phyloP scores from a whole-genome alignment of 148 eudicot genomes.

The Drosera capensis region DNA sequence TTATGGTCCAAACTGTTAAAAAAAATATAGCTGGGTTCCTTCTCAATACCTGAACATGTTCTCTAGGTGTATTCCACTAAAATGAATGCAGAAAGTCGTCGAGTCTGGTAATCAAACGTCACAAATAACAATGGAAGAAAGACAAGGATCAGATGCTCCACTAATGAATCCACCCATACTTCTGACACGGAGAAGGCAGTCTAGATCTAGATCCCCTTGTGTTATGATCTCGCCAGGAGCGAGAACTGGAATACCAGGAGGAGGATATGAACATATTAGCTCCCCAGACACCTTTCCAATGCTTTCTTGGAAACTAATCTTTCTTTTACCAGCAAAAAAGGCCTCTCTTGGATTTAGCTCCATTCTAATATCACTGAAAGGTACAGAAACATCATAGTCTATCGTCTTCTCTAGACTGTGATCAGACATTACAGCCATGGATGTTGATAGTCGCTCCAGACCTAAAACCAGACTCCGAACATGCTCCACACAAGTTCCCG shows the following conservation, averaged over 20 bases:
- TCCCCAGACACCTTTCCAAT: slow-evolving; percentile 65
- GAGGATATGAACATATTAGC: slow-evolving; percentile 69
- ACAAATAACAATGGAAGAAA: slow-evolving; percentile 40
- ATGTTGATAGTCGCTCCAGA: slow-evolving; percentile 31
- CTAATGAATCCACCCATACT: slow-evolving; percentile 33
- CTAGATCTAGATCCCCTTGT: slow-evolving; percentile 18
- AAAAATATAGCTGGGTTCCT: too few relatives aligned
- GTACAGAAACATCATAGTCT: neutral
- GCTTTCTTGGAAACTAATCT: slow-evolving; percentile 27
- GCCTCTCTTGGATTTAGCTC: slow-evolving; percentile 61
- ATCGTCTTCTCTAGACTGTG: neutral
- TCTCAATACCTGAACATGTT: too few relatives aligned
- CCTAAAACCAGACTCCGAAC: slow-evolving; percentile 41
- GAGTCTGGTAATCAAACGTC: too few relatives aligned
- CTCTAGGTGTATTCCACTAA: too few relatives aligned
- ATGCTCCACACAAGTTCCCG: slow-evolving; percentile 54
- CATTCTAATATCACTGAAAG: slow-evolving; percentile 21
- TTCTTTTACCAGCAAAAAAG: slow-evolving; percentile 45
- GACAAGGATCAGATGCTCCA: slow-evolving; percentile 40
- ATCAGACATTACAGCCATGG: neutral
- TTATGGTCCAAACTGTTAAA: too few relatives aligned
- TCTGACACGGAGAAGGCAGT: slow-evolving; percentile 20
- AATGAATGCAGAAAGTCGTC: too few relatives aligned
- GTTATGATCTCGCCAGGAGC: slow-evolving; percentile 56
- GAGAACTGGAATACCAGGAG: slow-evolving; percentile 67